These are phyloP conservation scores for Meripilus lineatus DNA, from an alignment of 1,284 basidiomycete genomes.

Conservation along the genomic window DNA sequence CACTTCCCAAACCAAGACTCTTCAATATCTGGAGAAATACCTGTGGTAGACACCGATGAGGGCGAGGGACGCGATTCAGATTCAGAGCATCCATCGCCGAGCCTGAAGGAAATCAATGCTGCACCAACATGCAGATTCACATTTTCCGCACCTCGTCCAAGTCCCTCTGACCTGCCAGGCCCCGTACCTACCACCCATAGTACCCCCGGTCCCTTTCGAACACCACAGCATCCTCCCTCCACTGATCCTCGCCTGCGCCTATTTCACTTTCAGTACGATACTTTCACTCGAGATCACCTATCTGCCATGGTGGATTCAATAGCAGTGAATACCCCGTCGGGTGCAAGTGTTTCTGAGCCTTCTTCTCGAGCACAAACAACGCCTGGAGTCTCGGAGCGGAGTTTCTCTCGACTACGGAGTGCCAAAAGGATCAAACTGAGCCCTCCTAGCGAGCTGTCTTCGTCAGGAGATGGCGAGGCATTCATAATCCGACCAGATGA, in stretches of 20 bases:
- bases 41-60: background rate
- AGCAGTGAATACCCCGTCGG: slow-evolving; percentile 71
- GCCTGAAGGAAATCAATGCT: slow-evolving; percentile 30
- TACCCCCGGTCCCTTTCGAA: slow-evolving; percentile 43
- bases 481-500: slow-evolving; percentile 40
- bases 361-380: slow-evolving; percentile 27
- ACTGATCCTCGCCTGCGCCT: slow-evolving; percentile 76
- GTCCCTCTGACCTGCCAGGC: slow-evolving; percentile 31
- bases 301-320: slow-evolving; percentile 89
- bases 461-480: slow-evolving; percentile 37
- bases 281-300: slow-evolving; percentile 88
- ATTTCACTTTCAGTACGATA: slow-evolving; percentile 92
- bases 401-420: slow-evolving; percentile 54
- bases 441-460: slow-evolving; percentile 45
- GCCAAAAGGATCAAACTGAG: slow-evolving; percentile 75
- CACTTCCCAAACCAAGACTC: slow-evolving; percentile 17
- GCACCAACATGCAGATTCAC: slow-evolving; percentile 53
- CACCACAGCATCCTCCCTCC: slow-evolving; percentile 32
- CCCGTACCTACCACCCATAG: slow-evolving; percentile 36
- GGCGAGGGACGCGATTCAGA: slow-evolving; percentile 4
- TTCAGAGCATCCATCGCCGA: background rate
- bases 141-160: slow-evolving; percentile 54
- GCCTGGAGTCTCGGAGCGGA: slow-evolving; percentile 20
- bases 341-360: slow-evolving; percentile 32
- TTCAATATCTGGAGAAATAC: slow-evolving; percentile 8